Base-by-base conservation (phyloP, 2,329 filamentous ascomycete genomes). In the Clonostachys byssicola region DNA sequence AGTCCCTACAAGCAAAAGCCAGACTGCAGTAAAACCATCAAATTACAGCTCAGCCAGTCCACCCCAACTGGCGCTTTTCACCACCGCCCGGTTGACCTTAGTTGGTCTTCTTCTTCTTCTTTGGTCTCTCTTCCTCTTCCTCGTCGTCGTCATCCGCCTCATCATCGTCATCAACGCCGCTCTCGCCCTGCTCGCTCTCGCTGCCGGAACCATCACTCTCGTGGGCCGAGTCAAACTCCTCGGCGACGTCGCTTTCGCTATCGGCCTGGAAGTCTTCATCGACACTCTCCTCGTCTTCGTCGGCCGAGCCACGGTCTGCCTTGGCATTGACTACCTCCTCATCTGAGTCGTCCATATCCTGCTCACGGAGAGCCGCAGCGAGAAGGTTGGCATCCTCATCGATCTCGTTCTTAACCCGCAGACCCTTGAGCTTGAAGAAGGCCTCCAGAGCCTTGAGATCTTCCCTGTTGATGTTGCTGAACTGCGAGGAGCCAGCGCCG, bases 391-490 rank as follows among this genome's bases (percentile, higher is more conserved):
- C 88, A 57, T 99, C 94, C 64, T 96, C 94, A 52, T 95, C 87
- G 74, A 99, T 96, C 71, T 99, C 94, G 66, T 99, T 99, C 84
- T 96, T 97, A 48, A 95, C 92, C 47, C 92, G 89, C 60, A 99
- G 80, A 51, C 86, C 88, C 77, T 97, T 97, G 56, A 90, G 82
- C 70, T 95, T 94, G 81, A 99, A 96, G 74, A 99, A 99, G 56
- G 87, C 85, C 67, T 99, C 94, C n/a, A 99, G 81, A 7, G 89
- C 89, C 70, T 94, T 89, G 68, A 97, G 89, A 65, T 99, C 94
- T 73, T 99, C 94, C 57, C 92, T 88, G 66, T 96, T 99, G 67
- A 99, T 99, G 75, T 99, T 99, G 72, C 91, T 96, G 74, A 99
- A 99, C 61, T 96, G 92, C 58, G 92, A 90, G 60, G 95, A 91